These are phyloP conservation scores for Copromyces sp. DNA, from an alignment of 495 filamentous ascomycete genomes.

Conservation along the genomic window DNA sequence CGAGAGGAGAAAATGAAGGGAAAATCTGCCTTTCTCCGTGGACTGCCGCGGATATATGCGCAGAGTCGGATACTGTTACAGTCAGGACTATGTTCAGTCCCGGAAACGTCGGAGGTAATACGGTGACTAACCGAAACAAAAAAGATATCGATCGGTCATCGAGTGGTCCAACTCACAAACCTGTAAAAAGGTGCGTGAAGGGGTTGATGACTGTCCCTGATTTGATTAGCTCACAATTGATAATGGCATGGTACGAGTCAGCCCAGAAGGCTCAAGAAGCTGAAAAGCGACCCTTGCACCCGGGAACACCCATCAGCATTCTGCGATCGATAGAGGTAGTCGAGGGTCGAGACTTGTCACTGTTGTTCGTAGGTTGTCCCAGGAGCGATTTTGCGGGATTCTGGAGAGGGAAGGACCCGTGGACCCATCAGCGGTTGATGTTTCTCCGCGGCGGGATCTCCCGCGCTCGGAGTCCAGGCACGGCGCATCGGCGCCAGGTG, in stretches of 20 bases:
- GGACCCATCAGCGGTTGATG: background rate
- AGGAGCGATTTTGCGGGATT: background rate
- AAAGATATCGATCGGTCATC: background rate
- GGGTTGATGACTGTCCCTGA: background rate
- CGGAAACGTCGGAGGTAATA: background rate
- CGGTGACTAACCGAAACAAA: background rate
- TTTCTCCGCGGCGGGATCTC: slow-evolving; percentile 20
- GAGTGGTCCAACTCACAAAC: background rate
- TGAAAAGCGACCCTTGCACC: background rate
- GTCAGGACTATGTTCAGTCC: background rate
- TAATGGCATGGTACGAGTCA: slow-evolving; percentile 8
- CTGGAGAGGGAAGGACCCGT: background rate
- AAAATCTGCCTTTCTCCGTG: slow-evolving; percentile 9
- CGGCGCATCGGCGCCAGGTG: background rate
- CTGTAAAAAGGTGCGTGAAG: background rate
- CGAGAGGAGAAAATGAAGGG: background rate
- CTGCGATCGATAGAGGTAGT: background rate
- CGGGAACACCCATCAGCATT: slow-evolving; percentile 1
- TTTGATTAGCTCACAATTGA: slow-evolving; percentile 17
- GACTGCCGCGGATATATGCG: background rate
- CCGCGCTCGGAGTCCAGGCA: slow-evolving; percentile 5
- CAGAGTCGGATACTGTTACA: background rate
- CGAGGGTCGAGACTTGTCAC: background rate
- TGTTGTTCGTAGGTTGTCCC: background rate
- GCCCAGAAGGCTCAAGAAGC: background rate